Conservation (phyloP, 257 asterid species). For the Fraxinus quadrangulata region DNA sequence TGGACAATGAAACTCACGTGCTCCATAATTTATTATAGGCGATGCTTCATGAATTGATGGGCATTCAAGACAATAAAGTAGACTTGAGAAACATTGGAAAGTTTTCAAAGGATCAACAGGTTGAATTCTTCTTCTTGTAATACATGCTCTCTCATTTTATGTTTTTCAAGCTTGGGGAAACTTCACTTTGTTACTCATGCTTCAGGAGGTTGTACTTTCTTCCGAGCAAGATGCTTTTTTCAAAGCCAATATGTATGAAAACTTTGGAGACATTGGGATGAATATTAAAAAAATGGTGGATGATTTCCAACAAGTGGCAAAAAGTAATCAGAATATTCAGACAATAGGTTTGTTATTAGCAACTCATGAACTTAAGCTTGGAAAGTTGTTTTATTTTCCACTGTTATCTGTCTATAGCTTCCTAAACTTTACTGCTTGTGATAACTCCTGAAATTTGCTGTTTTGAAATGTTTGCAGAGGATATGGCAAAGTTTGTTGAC, state of each 20-base stretch:
- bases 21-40: conserved; percentile 52
- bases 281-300: conserved; percentile 93
- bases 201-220: conserved; percentile 93
- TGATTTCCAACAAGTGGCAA: conserved; percentile 90
- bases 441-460: conserved; percentile 27
- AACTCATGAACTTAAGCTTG: conserved; percentile 24
- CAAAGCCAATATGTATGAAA: conserved; percentile 89
- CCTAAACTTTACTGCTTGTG: conserved; percentile 17
- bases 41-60: conserved; percentile 93
- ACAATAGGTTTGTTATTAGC: conserved; percentile 74
- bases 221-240: conserved; percentile 96
- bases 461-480: conserved; percentile 65
- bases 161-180: conserved; percentile 21
- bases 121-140: conserved; percentile 32
- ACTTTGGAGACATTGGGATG: conserved; percentile 98
- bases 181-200: conserved; percentile 22
- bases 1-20: conserved; percentile 24
- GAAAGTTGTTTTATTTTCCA: conserved; percentile 4
- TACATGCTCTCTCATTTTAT: conserved; percentile 21
- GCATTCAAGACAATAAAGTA: conserved; percentile 93
- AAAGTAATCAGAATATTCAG: conserved; percentile 96
- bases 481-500: conserved; percentile 97
- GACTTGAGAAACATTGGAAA: conserved; percentile 73
- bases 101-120: conserved; percentile 84
- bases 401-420: conserved; percentile 20